These are phyloP conservation scores for Naematelia encephala DNA, from an alignment of 768 basidiomycete species.

Conservation along the genomic window DNA sequence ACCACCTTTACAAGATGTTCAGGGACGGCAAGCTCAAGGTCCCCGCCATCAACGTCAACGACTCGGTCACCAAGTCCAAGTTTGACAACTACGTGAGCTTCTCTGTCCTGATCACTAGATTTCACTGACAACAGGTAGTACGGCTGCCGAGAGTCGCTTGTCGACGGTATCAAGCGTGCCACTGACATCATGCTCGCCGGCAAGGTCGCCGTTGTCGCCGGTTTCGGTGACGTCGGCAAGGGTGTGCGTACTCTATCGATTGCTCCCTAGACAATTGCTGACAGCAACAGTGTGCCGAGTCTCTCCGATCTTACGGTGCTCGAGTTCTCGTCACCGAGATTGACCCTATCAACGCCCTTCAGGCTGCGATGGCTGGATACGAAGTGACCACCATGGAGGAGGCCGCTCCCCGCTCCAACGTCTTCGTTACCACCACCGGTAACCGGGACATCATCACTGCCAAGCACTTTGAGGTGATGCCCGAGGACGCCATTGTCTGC, in stretches of 20 bases:
- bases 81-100: constrained; percentile 59
- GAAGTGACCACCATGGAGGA: constrained; percentile 99
- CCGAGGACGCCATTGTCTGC: constrained; percentile 96
- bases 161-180: constrained; percentile 99
- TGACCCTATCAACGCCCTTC: constrained; percentile 99
- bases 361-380: constrained; percentile 99
- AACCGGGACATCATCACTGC: constrained; percentile 95
- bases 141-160: constrained; percentile 98
- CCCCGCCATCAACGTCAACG: constrained; percentile 99
- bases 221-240: constrained; percentile 98
- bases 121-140: constrained; percentile 75
- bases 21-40: constrained; percentile 92
- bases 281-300: constrained; percentile 70
- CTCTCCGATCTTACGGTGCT: constrained; percentile 92
- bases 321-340: constrained; percentile 96
- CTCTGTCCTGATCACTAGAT: background rate
- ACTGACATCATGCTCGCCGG: constrained; percentile 99
- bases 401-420: constrained; percentile 77
- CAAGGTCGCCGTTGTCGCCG: constrained; percentile 97
- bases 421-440: constrained; percentile 98
- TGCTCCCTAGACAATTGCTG: constrained; percentile 51
- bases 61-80: constrained; percentile 99
- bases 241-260: constrained; percentile 63
- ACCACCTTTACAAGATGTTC: constrained; percentile 98
- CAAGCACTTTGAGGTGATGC: constrained; percentile 90